Conservation (phyloP, 2,329 filamentous ascomycete genomes). For the Seiridium unicorne region DNA sequence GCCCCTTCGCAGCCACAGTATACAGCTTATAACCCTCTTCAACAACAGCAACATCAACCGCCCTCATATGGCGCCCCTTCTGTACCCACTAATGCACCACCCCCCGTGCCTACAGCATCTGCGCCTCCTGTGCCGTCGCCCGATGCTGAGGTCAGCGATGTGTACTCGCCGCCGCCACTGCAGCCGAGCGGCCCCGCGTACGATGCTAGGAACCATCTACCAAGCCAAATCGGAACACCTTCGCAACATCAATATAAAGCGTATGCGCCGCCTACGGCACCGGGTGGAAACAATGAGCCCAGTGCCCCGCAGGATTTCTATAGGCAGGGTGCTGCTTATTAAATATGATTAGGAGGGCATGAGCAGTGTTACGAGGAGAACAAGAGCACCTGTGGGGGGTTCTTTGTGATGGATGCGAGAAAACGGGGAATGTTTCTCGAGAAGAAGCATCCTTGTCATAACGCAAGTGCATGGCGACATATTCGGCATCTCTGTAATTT, state of each 20-base stretch:
- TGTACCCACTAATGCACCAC: slow-evolving; percentile 21
- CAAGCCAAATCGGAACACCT: slow-evolving; percentile 37
- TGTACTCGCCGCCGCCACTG: slow-evolving; percentile 40
- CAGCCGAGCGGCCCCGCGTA: slow-evolving; percentile 44
- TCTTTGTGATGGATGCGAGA: too few relatives aligned
- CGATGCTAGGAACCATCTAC: slow-evolving; percentile 49
- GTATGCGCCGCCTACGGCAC: slow-evolving; percentile 48
- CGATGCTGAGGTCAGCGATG: slow-evolving; percentile 20
- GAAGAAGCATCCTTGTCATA: background rate
- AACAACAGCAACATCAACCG: slow-evolving; percentile 28
- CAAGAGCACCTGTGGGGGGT: too few relatives aligned
- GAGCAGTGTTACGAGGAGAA: too few relatives aligned
- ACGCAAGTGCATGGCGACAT: background rate
- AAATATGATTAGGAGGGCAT: background rate
- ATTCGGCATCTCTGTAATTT: background rate
- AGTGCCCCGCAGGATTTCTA: slow-evolving; percentile 58
- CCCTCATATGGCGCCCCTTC: slow-evolving; percentile 26
- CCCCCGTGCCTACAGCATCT: slow-evolving; percentile 32
- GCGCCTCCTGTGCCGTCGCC: slow-evolving; percentile 41
- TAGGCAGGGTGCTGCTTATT: slow-evolving; percentile 38
- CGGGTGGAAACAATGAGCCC: slow-evolving; percentile 31
- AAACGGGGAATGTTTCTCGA: background rate
- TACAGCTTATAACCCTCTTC: slow-evolving; percentile 26
- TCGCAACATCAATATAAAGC: slow-evolving; percentile 56
- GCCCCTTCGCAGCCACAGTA: slow-evolving; percentile 36